Percentiles rank a stretch among this genome's conserved stretches.
phyloP scores from a whole-genome alignment of 768 basidiomycete genomes.

The Trametes cubensis region DNA sequence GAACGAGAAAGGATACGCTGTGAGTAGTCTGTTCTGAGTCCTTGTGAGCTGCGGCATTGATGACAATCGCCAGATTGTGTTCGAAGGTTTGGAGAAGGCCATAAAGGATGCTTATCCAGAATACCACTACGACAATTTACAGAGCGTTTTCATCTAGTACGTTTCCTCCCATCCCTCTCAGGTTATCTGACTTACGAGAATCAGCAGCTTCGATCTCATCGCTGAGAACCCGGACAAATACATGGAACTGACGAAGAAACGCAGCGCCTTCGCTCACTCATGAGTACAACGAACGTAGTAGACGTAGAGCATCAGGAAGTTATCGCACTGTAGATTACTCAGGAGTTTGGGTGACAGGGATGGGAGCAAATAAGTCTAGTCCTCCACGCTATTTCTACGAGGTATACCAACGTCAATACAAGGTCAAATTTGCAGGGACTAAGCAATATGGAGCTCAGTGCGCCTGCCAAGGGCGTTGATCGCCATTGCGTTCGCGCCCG shows the following conservation, averaged over 20 bases:
- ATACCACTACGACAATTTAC: conserved; percentile 64
- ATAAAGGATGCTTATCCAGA: conserved; percentile 66
- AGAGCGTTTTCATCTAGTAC: conserved; percentile 61
- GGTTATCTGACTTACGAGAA: background rate
- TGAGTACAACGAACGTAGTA: no score
- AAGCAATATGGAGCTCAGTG: background rate
- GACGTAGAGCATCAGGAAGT: no score
- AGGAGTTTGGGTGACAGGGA: no score
- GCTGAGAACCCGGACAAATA: conserved; percentile 13
- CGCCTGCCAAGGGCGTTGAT: conserved; percentile 27
- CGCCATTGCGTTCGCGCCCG: conserved; percentile 31
- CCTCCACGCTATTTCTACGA: background rate
- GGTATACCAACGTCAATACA: background rate
- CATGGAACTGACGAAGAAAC: conserved; percentile 16
- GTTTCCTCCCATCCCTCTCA: conserved; percentile 25
- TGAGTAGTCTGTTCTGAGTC: conserved; percentile 38
- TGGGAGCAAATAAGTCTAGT: background rate
- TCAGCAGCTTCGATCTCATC: conserved; percentile 18
- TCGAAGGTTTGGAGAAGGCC: conserved; percentile 58
- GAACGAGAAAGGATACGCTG: conserved; percentile 72
- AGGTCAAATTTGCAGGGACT: background rate
- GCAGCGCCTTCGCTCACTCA: conserved; percentile 12
- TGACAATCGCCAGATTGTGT: conserved; percentile 57
- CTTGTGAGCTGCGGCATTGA: background rate
- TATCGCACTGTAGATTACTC: no score